phyloP scores from a whole-genome alignment of 2,329 filamentous ascomycete species.

The Penicillium sp. region DNA sequence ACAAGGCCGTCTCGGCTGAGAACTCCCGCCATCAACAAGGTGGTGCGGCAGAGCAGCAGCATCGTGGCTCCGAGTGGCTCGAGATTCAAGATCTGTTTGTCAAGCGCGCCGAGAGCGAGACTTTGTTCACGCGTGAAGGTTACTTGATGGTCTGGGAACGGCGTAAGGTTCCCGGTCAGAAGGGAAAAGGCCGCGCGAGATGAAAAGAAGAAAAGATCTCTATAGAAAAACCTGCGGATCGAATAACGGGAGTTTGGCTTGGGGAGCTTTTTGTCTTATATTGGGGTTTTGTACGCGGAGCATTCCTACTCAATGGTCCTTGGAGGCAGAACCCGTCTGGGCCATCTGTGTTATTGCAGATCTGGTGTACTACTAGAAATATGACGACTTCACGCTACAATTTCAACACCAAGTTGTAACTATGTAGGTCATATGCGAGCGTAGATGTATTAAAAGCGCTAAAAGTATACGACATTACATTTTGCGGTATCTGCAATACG shows the following conservation, averaged over 20 bases:
- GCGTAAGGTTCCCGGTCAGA: constrained; percentile 51
- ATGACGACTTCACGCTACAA: constrained; percentile 13
- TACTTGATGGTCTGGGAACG: constrained; percentile 97
- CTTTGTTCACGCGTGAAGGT: constrained; percentile 86
- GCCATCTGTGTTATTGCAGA: background rate
- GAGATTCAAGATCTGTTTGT: constrained; percentile 93
- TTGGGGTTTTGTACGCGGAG: background rate
- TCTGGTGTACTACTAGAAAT: constrained; percentile 11
- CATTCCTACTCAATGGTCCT: background rate
- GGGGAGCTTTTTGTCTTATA: background rate
- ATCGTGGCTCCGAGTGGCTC: constrained; percentile 71
- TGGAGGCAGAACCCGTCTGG: background rate
- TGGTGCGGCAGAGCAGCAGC: constrained; percentile 27
- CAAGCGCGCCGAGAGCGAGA: constrained; percentile 79
- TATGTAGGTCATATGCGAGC: background rate
- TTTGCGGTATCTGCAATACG: background rate
- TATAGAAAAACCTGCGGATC: background rate
- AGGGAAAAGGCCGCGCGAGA: constrained; percentile 30
- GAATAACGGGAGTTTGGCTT: background rate
- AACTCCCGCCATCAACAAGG: constrained; percentile 29
- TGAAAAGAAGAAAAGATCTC: background rate
- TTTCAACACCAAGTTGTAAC: background rate
- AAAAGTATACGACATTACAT: background rate
- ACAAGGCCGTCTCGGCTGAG: constrained; percentile 57
- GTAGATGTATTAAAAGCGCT: background rate